These are phyloP conservation scores for Fusarium sp. DNA, from an alignment of 2,329 filamentous ascomycete genomes.

Conservation along the genomic window DNA sequence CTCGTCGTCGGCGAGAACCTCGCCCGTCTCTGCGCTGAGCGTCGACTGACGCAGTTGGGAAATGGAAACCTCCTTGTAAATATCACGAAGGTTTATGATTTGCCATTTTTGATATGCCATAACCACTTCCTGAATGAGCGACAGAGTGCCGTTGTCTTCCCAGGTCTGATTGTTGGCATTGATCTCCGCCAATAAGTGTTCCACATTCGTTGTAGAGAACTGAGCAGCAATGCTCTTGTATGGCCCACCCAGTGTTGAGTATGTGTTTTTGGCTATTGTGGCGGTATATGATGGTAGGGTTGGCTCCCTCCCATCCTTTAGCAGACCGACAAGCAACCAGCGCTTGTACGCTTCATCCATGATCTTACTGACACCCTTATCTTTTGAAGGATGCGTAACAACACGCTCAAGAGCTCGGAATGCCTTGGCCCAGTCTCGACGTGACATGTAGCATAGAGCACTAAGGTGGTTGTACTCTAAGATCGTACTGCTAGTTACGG, in stretches of 20 bases:
- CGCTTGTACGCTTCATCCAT: conserved; percentile 94
- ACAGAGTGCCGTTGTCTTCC: conserved; percentile 78
- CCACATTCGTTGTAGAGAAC: conserved; percentile 70
- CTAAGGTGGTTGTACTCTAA: conserved; percentile 76
- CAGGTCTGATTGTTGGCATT: conserved; percentile 71
- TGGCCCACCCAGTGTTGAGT: conserved; percentile 71
- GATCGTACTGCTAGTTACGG: conserved; percentile 65
- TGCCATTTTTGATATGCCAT: conserved; percentile 81
- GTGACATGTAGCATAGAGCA: conserved; percentile 73
- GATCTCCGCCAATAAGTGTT: conserved; percentile 73
- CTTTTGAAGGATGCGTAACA: conserved; percentile 75
- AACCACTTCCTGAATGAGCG: conserved; percentile 77
- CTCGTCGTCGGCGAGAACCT: conserved; percentile 56
- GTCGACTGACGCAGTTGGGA: conserved; percentile 65
- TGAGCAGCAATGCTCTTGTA: conserved; percentile 78
- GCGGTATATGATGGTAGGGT: conserved; percentile 69
- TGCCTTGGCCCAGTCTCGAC: conserved; percentile 73
- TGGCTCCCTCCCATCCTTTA: conserved; percentile 73
- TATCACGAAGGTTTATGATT: conserved; percentile 77
- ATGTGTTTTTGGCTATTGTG: conserved; percentile 65
- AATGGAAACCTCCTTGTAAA: conserved; percentile 74
- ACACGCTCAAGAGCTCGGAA: conserved; percentile 72
- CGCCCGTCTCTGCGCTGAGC: conserved; percentile 66
- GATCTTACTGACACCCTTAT: conserved; percentile 75
- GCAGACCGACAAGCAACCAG: conserved; percentile 82